phyloP scores from a whole-genome alignment of 371 early-diverging fungal species.

The Haplosporangium sp. region DNA sequence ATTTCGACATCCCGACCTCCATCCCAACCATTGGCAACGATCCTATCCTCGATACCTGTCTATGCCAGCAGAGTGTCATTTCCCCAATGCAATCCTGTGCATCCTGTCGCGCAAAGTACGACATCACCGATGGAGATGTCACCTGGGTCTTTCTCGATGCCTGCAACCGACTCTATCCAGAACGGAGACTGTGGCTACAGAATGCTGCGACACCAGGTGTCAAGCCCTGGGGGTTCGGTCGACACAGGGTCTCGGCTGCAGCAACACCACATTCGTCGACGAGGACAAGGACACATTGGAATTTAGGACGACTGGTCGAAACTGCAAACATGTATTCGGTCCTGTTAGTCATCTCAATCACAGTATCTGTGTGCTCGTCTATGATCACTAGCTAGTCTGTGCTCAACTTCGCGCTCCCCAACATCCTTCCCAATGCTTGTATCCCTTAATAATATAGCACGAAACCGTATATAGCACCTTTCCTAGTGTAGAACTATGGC shows the following conservation, averaged over 20 bases:
- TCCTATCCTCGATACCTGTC: conserved; percentile 45
- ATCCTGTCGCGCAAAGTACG: conserved; percentile 27
- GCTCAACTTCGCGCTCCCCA: background rate
- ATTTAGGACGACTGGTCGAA: conserved; percentile 1
- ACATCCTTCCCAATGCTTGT: background rate
- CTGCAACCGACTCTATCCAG: conserved; percentile 28
- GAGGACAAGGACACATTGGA: background rate
- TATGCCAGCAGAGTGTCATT: conserved; percentile 39
- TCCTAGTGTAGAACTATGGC: too few species aligned
- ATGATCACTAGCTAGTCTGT: conserved; percentile 8
- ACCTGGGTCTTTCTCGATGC: conserved; percentile 41
- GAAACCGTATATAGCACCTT: too few species aligned
- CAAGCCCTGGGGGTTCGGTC: conserved; percentile 13
- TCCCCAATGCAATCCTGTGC: conserved; percentile 42
- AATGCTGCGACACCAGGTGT: conserved; percentile 7
- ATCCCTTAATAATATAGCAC: too few species aligned
- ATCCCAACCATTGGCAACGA: conserved; percentile 45
- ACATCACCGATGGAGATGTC: conserved; percentile 26
- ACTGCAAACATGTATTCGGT: conserved; percentile 23
- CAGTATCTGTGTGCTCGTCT: conserved; percentile 7
- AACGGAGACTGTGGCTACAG: conserved; percentile 22
- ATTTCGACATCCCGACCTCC: conserved; percentile 34
- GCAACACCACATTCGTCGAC: background rate
- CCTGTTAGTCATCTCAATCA: conserved; percentile 15
- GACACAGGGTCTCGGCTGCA: background rate